These are phyloP conservation scores for Leccinellum rugosiceps DNA, from an alignment of 768 basidiomycete genomes.

Conservation along the genomic window DNA sequence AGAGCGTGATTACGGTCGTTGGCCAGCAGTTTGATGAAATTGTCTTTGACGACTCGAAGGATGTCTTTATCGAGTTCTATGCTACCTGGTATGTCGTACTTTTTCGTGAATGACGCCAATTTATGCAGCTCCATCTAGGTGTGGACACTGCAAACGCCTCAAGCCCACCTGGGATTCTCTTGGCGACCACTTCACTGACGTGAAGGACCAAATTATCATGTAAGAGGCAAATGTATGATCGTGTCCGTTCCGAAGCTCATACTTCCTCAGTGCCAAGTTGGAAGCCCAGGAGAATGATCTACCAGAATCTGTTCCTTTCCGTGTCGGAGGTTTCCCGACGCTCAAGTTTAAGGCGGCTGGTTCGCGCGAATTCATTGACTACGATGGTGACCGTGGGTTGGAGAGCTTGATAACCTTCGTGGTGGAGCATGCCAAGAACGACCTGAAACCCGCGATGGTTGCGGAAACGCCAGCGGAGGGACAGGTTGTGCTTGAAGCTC, in stretches of 20 bases:
- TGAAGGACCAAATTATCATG: slow-evolving; percentile 79
- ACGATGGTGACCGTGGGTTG: slow-evolving; percentile 86
- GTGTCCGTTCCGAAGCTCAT: slow-evolving; percentile 4
- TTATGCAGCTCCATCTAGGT: slow-evolving; percentile 43
- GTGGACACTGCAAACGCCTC: slow-evolving; percentile 95
- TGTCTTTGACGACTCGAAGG: slow-evolving; percentile 83
- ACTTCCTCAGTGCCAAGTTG: slow-evolving; percentile 74
- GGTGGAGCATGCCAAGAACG: slow-evolving; percentile 77
- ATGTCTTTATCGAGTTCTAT: slow-evolving; percentile 96
- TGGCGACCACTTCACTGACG: slow-evolving; percentile 74
- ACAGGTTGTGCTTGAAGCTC: slow-evolving; percentile 26
- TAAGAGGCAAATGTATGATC: slow-evolving; percentile 35
- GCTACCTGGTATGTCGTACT: slow-evolving; percentile 80
- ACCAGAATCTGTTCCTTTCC: slow-evolving; percentile 84
- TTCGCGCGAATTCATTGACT: slow-evolving; percentile 81
- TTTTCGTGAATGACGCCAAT: not conserved
- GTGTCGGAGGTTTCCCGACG: slow-evolving; percentile 87
- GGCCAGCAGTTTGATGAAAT: slow-evolving; percentile 87
- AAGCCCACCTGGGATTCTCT: slow-evolving; percentile 92
- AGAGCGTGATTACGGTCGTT: slow-evolving; percentile 79
- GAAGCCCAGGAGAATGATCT: slow-evolving; percentile 97
- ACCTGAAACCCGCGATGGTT: slow-evolving; percentile 42
- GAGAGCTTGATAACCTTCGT: slow-evolving; percentile 85
- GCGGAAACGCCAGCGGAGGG: slow-evolving; percentile 17
- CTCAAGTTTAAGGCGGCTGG: slow-evolving; percentile 96